These are phyloP conservation scores for Termitomyces heimii DNA, from an alignment of 768 basidiomycete genomes.

Conservation along the genomic window DNA sequence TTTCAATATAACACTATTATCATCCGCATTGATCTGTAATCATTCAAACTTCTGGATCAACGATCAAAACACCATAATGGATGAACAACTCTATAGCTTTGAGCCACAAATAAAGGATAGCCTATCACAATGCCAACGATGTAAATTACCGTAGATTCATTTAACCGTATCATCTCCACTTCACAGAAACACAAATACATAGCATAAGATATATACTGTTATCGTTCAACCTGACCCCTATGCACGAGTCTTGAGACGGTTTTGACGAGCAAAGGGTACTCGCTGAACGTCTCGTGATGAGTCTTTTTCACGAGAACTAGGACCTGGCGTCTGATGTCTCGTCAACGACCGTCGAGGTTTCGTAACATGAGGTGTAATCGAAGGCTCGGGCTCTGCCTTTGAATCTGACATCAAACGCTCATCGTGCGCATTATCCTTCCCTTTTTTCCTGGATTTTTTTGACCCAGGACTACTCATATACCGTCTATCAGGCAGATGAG, in stretches of 20 bases:
- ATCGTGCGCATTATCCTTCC: not conserved
- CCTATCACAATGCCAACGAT: no score
- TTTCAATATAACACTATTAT: not conserved
- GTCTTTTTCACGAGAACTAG: not conserved
- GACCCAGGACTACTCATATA: not conserved
- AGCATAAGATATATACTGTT: not conserved
- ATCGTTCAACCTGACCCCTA: not conserved
- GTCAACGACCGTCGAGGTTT: not conserved
- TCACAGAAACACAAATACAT: not conserved
- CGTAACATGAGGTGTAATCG: not conserved
- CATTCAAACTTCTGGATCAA: not conserved
- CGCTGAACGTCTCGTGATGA: not conserved
- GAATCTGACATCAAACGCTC: not conserved
- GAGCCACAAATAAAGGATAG: not conserved
- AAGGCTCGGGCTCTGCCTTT: not conserved
- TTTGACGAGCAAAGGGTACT: not conserved
- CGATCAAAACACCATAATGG: not conserved
- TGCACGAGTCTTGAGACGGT: not conserved
- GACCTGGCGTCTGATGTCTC: constrained; percentile 1
- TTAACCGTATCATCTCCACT: not conserved
- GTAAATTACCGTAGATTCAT: not conserved
- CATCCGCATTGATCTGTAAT: not conserved
- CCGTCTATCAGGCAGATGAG: not conserved
- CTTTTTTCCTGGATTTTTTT: not conserved
- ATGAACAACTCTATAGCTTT: not conserved